phyloP scores from a whole-genome alignment of 345 rosid species.

The Garcia nutans region DNA sequence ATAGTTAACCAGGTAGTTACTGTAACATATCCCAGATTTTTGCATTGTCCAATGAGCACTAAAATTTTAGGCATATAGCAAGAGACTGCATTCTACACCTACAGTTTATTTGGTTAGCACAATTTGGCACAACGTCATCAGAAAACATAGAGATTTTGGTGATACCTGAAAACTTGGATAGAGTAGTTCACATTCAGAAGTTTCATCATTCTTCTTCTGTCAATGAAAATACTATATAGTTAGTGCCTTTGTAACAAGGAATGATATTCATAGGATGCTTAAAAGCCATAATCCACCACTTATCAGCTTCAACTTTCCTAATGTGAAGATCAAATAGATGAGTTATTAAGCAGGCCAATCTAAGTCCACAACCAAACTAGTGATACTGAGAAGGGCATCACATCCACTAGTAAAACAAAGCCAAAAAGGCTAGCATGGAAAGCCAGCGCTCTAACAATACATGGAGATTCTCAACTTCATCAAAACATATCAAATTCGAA shows the following conservation, averaged over 20 bases:
- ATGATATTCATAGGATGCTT: neutral
- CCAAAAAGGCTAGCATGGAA: neutral
- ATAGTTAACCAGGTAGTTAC: neutral
- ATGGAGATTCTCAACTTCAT: neutral
- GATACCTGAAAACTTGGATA: slow-evolving; percentile 87
- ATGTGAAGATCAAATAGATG: neutral
- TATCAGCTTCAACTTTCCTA: neutral
- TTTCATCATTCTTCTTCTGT: slow-evolving; percentile 71
- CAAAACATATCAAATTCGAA: neutral
- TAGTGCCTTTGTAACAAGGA: neutral
- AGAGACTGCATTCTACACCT: neutral
- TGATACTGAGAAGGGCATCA: neutral
- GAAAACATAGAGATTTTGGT: neutral
- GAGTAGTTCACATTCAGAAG: slow-evolving; percentile 50
- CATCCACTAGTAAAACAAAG: slow-evolving; percentile 5
- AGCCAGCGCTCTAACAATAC: neutral
- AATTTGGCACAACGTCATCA: neutral
- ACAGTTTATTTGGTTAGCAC: neutral
- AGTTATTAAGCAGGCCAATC: neutral
- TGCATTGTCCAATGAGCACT: neutral
- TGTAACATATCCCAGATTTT: neutral
- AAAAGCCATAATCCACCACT: slow-evolving; percentile 3
- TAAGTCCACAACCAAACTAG: neutral
- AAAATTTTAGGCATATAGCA: neutral
- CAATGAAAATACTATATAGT: slow-evolving; percentile 14